Conservation (phyloP, 2,329 filamentous ascomycete genomes). For the Saccharata proteae region DNA sequence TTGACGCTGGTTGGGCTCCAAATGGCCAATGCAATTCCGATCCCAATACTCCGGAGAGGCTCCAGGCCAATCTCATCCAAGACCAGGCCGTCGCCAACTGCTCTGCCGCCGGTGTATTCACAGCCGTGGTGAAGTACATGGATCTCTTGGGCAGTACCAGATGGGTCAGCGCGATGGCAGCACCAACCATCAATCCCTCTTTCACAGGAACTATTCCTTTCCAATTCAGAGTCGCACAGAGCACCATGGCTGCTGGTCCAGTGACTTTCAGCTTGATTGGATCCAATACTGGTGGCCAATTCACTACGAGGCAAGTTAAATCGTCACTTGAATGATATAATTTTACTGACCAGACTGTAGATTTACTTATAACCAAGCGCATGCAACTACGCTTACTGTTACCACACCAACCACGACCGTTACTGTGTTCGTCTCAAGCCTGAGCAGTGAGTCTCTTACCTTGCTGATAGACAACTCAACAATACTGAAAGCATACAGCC, state of each 20-base stretch:
- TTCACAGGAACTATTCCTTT: slow-evolving; percentile 6
- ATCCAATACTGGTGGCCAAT: slow-evolving; percentile 2
- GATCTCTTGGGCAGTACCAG: slow-evolving; percentile 2
- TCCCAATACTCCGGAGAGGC: slow-evolving; percentile 1
- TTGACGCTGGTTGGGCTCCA: no score
- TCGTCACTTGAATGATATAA: no score
- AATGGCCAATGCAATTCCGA: no score
- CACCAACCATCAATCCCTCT: not conserved
- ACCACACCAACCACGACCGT: slow-evolving; percentile 3
- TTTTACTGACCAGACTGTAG: no score
- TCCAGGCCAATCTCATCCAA: slow-evolving; percentile 4
- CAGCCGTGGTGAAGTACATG: slow-evolving; percentile 3
- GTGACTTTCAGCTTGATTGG: slow-evolving; percentile 4
- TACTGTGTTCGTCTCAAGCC: slow-evolving; percentile 1
- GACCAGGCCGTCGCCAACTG: not conserved
- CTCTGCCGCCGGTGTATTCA: slow-evolving; percentile 1
- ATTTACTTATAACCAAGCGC: slow-evolving; percentile 1
- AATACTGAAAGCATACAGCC: slow-evolving; percentile 1
- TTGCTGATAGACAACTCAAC: not conserved
- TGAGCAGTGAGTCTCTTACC: slow-evolving; percentile 3
- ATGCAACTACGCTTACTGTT: slow-evolving; percentile 3
- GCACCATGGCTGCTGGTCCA: slow-evolving; percentile 5
- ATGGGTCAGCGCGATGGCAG: slow-evolving; percentile 5
- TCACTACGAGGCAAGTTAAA: no score
- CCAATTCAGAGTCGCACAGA: slow-evolving; percentile 7